Conservation (phyloP, 768 basidiomycete species). For the Suillus hirtellus region DNA sequence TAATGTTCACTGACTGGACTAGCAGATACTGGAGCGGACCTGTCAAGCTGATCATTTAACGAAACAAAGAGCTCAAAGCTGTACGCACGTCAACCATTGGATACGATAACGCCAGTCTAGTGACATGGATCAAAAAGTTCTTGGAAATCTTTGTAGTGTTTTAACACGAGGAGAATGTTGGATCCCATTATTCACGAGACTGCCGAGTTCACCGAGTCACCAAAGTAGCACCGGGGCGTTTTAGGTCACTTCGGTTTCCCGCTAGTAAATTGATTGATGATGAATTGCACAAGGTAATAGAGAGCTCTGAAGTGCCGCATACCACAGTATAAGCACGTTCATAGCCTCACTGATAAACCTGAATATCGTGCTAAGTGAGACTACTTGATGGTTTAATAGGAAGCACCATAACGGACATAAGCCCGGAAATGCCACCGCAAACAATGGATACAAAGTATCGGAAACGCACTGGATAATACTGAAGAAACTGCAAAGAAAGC, state of each 20-base stretch:
- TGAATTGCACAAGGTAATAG: conserved; percentile 2
- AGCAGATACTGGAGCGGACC: background rate
- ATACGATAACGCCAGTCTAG: background rate
- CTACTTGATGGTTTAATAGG: conserved; percentile 1
- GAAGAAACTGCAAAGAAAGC: conserved; percentile 14
- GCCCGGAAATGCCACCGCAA: background rate
- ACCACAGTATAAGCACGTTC: conserved; percentile 1
- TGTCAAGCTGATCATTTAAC: background rate
- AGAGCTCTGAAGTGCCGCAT: background rate
- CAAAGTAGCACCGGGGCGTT: background rate
- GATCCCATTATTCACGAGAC: background rate
- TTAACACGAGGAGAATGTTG: background rate
- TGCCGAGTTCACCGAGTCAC: background rate
- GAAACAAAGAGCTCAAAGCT: background rate
- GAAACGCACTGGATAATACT: conserved; percentile 4
- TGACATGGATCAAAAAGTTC: background rate
- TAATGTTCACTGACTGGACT: background rate
- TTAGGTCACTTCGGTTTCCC: background rate
- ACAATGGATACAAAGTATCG: conserved; percentile 7
- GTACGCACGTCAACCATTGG: background rate
- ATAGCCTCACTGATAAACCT: conserved; percentile 2
- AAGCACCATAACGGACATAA: background rate
- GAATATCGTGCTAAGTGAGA: conserved; percentile 1
- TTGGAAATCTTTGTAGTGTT: background rate
- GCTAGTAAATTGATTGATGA: background rate